Percentiles rank a stretch among this genome's conserved stretches.
Evolutionary conservation across 1,284 basidiomycete species (phyloP).

Genomic region (Sanguinoderma infundibulare): DNA sequence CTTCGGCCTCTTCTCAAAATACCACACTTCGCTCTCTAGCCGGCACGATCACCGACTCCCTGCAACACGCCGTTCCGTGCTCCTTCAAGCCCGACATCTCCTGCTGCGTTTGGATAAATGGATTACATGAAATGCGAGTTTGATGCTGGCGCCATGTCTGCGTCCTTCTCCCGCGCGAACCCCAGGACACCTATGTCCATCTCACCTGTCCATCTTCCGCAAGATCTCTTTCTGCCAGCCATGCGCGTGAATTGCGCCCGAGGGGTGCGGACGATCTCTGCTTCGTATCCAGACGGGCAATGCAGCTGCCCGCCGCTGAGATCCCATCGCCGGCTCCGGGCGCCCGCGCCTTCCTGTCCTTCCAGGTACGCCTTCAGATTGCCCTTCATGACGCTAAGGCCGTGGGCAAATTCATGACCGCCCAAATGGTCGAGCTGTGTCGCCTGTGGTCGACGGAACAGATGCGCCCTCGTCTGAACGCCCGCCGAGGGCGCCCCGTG

Average conservation of each 20-base stretch:
- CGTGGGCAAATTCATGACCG: background rate
- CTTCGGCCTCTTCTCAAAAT: background rate
- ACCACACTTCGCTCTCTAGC: background rate
- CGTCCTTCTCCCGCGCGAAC: background rate
- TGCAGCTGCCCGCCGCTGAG: background rate
- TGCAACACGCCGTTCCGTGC: background rate
- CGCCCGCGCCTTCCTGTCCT: background rate
- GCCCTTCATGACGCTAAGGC: background rate
- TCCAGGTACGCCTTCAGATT: background rate
- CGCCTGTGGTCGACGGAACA: background rate
- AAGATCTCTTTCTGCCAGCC: background rate
- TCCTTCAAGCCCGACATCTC: background rate
- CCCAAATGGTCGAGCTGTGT: background rate
- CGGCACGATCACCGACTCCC: background rate
- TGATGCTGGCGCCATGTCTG: background rate
- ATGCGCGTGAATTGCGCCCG: background rate
- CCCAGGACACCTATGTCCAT: background rate
- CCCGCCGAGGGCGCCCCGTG: background rate
- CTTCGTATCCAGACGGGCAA: background rate
- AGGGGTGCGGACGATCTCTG: background rate
- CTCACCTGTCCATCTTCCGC: background rate
- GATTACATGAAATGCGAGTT: background rate
- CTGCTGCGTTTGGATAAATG: background rate
- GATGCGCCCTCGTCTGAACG: background rate
- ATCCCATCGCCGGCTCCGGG: background rate